phyloP scores from a whole-genome alignment of 768 basidiomycete species.

The Cyathus striatus region DNA sequence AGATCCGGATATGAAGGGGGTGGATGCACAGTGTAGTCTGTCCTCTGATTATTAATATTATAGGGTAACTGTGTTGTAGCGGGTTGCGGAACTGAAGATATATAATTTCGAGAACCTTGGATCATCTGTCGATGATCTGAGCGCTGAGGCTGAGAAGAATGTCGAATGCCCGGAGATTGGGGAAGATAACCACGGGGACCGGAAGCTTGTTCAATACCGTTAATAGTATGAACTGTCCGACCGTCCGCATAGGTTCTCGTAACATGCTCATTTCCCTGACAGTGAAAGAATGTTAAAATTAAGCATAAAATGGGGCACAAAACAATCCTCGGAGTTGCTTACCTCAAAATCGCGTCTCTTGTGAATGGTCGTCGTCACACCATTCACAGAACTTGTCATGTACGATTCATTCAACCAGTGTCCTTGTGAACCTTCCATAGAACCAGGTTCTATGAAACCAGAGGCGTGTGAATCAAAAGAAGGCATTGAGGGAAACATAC shows the following conservation, averaged over 20 bases:
- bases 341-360: constrained; percentile 55
- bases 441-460: constrained; percentile 18
- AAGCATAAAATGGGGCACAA: constrained; percentile 3
- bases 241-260: constrained; percentile 65
- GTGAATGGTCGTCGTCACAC: constrained; percentile 59
- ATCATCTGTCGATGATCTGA: constrained; percentile 3
- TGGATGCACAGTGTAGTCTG: constrained; percentile 13
- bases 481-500: constrained; percentile 11
- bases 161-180: constrained; percentile 7
- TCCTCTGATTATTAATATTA: constrained; percentile 9
- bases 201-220: constrained; percentile 51
- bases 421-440: constrained; percentile 19
- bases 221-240: constrained; percentile 58
- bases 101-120: constrained; percentile 2
- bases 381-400: constrained; percentile 56
- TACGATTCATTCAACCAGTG: constrained; percentile 53
- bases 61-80: not conserved
- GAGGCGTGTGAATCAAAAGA: constrained; percentile 9
- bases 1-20: constrained; percentile 18
- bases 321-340: constrained; percentile 15
- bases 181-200: constrained; percentile 20
- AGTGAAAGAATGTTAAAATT: constrained; percentile 6
- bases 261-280: constrained; percentile 72
- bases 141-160: not conserved
- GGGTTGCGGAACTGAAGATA: not conserved